Conservation (phyloP, 1,284 basidiomycete genomes). For the Pisolithus thermaeus region DNA sequence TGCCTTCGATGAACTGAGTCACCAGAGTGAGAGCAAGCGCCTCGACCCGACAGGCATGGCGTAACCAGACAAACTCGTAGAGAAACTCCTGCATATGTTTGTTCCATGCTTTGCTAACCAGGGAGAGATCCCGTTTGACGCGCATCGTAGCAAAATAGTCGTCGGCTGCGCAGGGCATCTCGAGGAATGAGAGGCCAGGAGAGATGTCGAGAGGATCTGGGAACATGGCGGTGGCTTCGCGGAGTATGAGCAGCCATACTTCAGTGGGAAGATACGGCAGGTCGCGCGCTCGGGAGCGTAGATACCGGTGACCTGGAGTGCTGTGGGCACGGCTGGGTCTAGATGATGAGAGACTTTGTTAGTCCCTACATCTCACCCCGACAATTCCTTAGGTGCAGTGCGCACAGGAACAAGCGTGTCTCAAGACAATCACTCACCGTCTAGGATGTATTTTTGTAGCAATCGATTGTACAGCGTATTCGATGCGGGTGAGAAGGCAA, state of each 20-base stretch:
- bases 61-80: slow-evolving; percentile 67
- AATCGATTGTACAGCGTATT: slow-evolving; percentile 25
- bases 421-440: too few species aligned
- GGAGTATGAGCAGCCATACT: slow-evolving; percentile 50
- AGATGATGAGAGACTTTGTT: slow-evolving; percentile 1
- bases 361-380: too few species aligned
- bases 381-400: too few species aligned
- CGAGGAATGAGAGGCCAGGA: slow-evolving; percentile 45
- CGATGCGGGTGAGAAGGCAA: slow-evolving; percentile 15
- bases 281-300: slow-evolving; percentile 26
- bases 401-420: too few species aligned
- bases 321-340: slow-evolving; percentile 9
- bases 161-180: slow-evolving; percentile 30
- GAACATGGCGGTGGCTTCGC: slow-evolving; percentile 41
- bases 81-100: slow-evolving; percentile 46
- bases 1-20: slow-evolving; percentile 38
- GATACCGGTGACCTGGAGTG: slow-evolving; percentile 11
- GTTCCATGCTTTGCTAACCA: slow-evolving; percentile 54
- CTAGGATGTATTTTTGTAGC: slow-evolving; percentile 41
- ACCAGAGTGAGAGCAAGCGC: slow-evolving; percentile 49
- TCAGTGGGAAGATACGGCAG: slow-evolving; percentile 24
- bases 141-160: slow-evolving; percentile 44
- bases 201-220: slow-evolving; percentile 41
- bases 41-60: slow-evolving; percentile 50
- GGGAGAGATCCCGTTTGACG: slow-evolving; percentile 44